Evolutionary conservation across 2,329 filamentous ascomycete species (phyloP), one percentile per base, ranked within the genome.

Genomic region (Pyrenochaeta sp.): DNA sequence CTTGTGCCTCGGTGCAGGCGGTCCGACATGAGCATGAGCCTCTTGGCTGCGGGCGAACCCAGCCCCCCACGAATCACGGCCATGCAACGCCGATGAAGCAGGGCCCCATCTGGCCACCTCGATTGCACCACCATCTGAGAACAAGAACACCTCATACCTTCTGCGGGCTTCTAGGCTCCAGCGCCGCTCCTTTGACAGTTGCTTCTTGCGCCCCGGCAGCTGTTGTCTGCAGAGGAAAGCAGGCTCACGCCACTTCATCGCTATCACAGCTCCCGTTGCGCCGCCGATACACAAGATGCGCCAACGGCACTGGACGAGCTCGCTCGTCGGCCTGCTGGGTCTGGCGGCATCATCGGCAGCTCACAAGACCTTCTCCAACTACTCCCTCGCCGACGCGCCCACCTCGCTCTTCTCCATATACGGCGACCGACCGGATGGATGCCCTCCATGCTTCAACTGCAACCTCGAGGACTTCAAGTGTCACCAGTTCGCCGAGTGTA

Each of bases 381-480:
- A 87, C 85, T 79, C 81, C 86, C 66, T 81, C 86, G 68, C 86
- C 87, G 71, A 77, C 36, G 54, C 69, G 34, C 72, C 74, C 36
- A 62, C 71, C 8, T 59, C 69, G 42, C 87, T 91, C 74, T 83
- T 93, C 73, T 85, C 89, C 37, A 80, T 93, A 46, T 86, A 91
- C 79, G 90, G 87, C 65, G 88, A 90, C 70, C 86, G 91, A 49
- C 90, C 92, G 6, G 86, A 86, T 62, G 87, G 90, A 71, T 95
- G 92, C 74, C 91, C 91, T 52, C 91, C 91, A 72, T 95, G 95
- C 83, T 99, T 99, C 85, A 98, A 99, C 86, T 99, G 95, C 81
- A 91, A 97, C 57, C 86, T 99, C 15, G 93, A 95, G 28, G 92
- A 91, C 62, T 96, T 97, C 77, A 89, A 88, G 62, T 99, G 95